A percentile compares a stretch with the other conserved stretches of the same genome.
These are phyloP conservation scores for Mentha longifolia DNA, from an alignment of 257 asterid genomes.

Conservation along the genomic window DNA sequence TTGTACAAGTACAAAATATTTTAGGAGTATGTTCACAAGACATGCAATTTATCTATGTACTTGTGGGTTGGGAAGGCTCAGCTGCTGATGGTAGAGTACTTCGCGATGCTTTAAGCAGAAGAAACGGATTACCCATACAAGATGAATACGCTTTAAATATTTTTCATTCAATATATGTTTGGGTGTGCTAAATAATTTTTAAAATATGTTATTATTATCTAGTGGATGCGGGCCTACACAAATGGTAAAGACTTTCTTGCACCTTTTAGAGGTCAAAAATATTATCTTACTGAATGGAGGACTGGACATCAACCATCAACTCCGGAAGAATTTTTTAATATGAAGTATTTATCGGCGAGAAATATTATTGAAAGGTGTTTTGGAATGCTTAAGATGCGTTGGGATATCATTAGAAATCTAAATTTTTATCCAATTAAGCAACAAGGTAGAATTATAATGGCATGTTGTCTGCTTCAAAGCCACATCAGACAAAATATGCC, in stretches of 20 bases:
- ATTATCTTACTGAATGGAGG: background rate
- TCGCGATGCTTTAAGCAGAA: background rate
- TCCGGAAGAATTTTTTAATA: background rate
- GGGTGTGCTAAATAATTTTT: background rate
- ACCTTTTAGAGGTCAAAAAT: background rate
- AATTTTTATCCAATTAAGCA: conserved; percentile 8
- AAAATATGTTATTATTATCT: background rate
- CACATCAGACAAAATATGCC: background rate
- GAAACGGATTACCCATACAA: background rate
- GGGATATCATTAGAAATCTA: conserved; percentile 10
- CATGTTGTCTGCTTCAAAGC: background rate
- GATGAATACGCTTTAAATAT: background rate
- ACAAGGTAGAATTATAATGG: background rate
- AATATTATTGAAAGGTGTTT: conserved; percentile 5
- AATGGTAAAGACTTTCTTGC: conserved; percentile 11
- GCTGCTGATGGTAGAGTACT: background rate
- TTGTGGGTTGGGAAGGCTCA: background rate
- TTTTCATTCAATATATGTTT: background rate
- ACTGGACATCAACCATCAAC: background rate
- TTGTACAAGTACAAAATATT: background rate
- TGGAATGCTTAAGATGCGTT: conserved; percentile 6
- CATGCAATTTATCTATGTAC: too few species aligned
- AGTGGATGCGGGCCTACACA: conserved; percentile 13
- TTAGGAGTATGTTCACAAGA: too few species aligned
- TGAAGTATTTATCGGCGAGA: background rate